These are phyloP conservation scores for Magnaporthiopsis incrustans DNA, from an alignment of 2,329 filamentous ascomycete species.

Conservation along the genomic window DNA sequence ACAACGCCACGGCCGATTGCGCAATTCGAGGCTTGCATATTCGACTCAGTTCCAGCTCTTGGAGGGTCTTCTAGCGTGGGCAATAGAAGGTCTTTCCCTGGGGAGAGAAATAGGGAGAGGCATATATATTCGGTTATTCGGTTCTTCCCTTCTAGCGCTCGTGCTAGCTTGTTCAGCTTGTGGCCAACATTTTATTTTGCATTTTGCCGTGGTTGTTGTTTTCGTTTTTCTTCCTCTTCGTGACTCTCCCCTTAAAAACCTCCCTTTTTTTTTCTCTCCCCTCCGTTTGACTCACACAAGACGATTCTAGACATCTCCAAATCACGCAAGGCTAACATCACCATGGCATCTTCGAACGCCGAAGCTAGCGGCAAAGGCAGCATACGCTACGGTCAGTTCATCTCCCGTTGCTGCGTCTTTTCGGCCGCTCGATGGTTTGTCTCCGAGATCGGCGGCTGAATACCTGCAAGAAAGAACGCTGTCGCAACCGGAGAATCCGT, in stretches of 20 bases:
- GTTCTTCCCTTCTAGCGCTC: too few relatives aligned
- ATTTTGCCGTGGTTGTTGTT: background rate
- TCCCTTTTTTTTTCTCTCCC: too few relatives aligned
- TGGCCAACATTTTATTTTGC: too few relatives aligned
- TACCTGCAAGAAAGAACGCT: constrained; percentile 56
- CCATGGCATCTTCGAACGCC: background rate
- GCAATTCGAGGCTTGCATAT: constrained; percentile 7
- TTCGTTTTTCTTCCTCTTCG: background rate
- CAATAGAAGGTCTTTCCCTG: too few relatives aligned
- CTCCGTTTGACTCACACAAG: background rate
- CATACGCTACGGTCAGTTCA: constrained; percentile 9
- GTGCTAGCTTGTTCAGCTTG: too few relatives aligned
- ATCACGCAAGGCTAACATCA: background rate
- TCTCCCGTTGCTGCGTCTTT: background rate
- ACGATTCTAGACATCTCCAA: background rate
- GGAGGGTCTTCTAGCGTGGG: too few relatives aligned
- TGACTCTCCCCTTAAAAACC: background rate
- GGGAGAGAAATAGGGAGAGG: too few relatives aligned
- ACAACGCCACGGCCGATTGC: background rate
- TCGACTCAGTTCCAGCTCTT: too few relatives aligned
- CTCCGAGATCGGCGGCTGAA: constrained; percentile 46
- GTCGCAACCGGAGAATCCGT: constrained; percentile 85
- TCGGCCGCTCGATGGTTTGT: background rate
- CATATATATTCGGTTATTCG: too few relatives aligned
- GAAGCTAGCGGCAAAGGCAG: background rate